phyloP scores from a whole-genome alignment of 441 rosid species.

The Bruguiera hainesii region DNA sequence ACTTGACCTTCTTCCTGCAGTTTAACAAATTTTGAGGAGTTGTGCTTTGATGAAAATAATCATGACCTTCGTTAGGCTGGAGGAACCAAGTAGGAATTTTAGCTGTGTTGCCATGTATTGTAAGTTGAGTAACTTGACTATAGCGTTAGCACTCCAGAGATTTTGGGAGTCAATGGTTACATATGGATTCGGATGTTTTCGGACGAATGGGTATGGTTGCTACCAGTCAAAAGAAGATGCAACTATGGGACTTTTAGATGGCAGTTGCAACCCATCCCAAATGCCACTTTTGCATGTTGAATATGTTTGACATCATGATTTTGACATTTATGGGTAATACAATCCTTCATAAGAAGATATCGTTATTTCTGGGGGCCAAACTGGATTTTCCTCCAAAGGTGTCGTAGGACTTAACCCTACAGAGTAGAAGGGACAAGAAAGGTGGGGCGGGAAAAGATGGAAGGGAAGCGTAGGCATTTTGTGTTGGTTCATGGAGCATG shows the following conservation, averaged over 20 bases:
- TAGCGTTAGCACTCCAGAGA: too few relatives aligned
- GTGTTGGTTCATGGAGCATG: slow-evolving; percentile 64
- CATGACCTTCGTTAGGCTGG: slow-evolving; percentile 3
- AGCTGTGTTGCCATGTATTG: neutral
- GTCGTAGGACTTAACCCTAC: neutral
- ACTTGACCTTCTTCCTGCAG: slow-evolving; percentile 29
- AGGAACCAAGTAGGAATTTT: slow-evolving; percentile 20
- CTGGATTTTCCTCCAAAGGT: too few relatives aligned
- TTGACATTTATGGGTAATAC: too few relatives aligned
- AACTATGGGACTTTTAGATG: too few relatives aligned
- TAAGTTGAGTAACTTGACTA: neutral
- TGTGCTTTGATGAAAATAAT: slow-evolving; percentile 27
- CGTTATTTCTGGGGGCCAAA: neutral
- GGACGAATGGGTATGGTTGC: too few relatives aligned
- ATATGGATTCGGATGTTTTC: too few relatives aligned
- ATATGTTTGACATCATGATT: too few relatives aligned
- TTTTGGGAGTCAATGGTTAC: neutral
- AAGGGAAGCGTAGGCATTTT: slow-evolving; percentile 32
- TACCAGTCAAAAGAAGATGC: too few relatives aligned
- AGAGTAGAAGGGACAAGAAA: neutral
- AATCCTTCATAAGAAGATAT: neutral
- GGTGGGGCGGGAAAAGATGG: slow-evolving; percentile 21
- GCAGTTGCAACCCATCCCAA: too few relatives aligned
- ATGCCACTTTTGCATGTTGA: too few relatives aligned
- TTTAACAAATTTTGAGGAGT: slow-evolving; percentile 41